Evolutionary conservation across 768 basidiomycete genomes (phyloP).

Genomic region (Chiua virens): DNA sequence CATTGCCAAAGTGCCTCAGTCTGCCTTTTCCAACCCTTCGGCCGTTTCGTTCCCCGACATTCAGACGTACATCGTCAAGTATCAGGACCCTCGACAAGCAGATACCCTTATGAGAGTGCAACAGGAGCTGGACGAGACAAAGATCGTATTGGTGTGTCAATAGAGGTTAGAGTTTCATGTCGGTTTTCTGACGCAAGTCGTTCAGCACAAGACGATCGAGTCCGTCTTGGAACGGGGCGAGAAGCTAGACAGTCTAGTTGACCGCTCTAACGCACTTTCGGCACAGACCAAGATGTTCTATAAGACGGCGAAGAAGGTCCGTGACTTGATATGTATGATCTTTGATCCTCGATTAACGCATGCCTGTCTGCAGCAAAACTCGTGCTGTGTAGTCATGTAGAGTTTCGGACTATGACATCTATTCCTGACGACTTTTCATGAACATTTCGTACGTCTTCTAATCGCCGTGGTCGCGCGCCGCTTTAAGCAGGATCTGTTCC

Average conservation of each 20-base stretch:
- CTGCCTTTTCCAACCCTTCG: conserved; percentile 62
- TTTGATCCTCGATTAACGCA: conserved; percentile 8
- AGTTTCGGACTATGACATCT: conserved; percentile 8
- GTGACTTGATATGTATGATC: conserved; percentile 14
- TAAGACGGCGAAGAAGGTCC: conserved; percentile 98
- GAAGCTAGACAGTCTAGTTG: conserved; percentile 93
- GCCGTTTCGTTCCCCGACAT: conserved; percentile 78
- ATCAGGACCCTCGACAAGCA: conserved; percentile 96
- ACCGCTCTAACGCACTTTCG: conserved; percentile 86
- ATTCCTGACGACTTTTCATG: conserved; percentile 10
- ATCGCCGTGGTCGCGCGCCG: conserved; percentile 5
- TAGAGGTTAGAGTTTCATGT: background rate
- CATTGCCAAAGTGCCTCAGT: conserved; percentile 71
- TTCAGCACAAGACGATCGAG: conserved; percentile 98
- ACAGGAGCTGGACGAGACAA: conserved; percentile 97
- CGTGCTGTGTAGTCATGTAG: conserved; percentile 88
- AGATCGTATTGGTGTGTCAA: conserved; percentile 85
- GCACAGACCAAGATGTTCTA: conserved; percentile 97
- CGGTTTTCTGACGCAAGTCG: background rate
- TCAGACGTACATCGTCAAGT: conserved; percentile 79
- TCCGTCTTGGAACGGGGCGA: conserved; percentile 95
- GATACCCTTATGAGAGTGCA: conserved; percentile 99
- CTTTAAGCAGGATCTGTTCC: conserved; percentile 2
- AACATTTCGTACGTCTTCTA: conserved; percentile 23
- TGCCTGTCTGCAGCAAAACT: conserved; percentile 74